phyloP scores from a whole-genome alignment of 768 basidiomycete species.

The Collybiopsis confluens region DNA sequence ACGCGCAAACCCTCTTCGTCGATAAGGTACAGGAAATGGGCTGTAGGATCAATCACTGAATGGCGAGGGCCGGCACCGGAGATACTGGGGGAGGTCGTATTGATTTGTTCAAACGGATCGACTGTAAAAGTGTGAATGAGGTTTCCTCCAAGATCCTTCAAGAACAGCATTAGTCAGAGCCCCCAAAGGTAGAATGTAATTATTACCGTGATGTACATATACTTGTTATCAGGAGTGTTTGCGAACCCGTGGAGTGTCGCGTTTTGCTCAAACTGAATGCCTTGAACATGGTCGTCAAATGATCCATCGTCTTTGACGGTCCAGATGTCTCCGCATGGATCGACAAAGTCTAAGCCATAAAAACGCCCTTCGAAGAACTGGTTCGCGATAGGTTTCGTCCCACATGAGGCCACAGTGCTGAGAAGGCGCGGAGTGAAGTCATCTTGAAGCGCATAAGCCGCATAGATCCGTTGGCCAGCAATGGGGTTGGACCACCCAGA shows the following conservation, averaged over 20 bases:
- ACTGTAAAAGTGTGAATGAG: slow-evolving; percentile 15
- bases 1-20: slow-evolving; percentile 20
- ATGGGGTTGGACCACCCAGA: slow-evolving; percentile 18
- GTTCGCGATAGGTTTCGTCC: slow-evolving; percentile 20
- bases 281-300: slow-evolving; percentile 11
- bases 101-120: slow-evolving; percentile 8
- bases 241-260: slow-evolving; percentile 19
- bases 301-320: slow-evolving; percentile 13
- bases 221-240: slow-evolving; percentile 15
- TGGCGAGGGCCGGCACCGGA: slow-evolving; percentile 17
- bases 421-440: slow-evolving; percentile 15
- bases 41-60: slow-evolving; percentile 10
- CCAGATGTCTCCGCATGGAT: slow-evolving; percentile 18
- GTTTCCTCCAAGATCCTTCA: slow-evolving; percentile 17
- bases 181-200: too few relatives aligned
- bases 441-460: slow-evolving; percentile 13
- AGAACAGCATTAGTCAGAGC: background rate
- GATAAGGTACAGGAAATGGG: slow-evolving; percentile 15
- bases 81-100: slow-evolving; percentile 4
- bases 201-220: slow-evolving; percentile 17
- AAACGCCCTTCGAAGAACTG: slow-evolving; percentile 17
- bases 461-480: slow-evolving; percentile 14
- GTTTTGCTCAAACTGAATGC: slow-evolving; percentile 10
- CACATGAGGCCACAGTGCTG: slow-evolving; percentile 18
- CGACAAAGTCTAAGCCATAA: slow-evolving; percentile 18